phyloP scores from a whole-genome alignment of 2,329 filamentous ascomycete species.

The Erysiphe pulchra region DNA sequence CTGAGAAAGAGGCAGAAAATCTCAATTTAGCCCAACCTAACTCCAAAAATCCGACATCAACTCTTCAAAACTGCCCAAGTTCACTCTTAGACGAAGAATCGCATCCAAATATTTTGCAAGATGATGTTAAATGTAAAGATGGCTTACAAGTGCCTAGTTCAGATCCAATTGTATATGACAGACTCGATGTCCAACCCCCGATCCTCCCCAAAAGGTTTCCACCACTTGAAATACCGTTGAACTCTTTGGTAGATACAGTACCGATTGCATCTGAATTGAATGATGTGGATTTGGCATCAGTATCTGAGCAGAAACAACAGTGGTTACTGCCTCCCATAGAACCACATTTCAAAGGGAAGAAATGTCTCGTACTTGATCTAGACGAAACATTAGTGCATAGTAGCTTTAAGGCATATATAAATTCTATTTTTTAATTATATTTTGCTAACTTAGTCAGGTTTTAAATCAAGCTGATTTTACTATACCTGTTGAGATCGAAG shows the following conservation, averaged over 20 bases:
- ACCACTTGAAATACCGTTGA: not conserved
- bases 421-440: not conserved
- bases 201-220: not conserved
- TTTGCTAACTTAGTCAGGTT: slow-evolving; percentile 29
- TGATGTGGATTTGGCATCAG: slow-evolving; percentile 4
- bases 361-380: slow-evolving; percentile 83
- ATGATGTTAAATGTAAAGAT: not conserved
- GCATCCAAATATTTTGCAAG: not conserved
- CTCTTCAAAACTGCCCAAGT: not conserved
- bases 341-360: slow-evolving; percentile 60
- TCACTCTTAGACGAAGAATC: not conserved
- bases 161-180: not conserved
- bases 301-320: slow-evolving; percentile 10
- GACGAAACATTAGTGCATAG: slow-evolving; percentile 96
- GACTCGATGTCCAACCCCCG: not conserved
- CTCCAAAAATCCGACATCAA: not conserved
- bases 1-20: not conserved
- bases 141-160: not conserved
- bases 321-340: slow-evolving; percentile 54
- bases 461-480: slow-evolving; percentile 96
- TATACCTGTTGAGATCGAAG: slow-evolving; percentile 95
- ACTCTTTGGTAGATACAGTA: not conserved
- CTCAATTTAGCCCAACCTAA: not conserved
- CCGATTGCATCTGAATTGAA: slow-evolving; percentile 1
- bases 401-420: slow-evolving; percentile 73